Conservation (phyloP, 148 eudicot species). For the Heliosperma pusillum region DNA sequence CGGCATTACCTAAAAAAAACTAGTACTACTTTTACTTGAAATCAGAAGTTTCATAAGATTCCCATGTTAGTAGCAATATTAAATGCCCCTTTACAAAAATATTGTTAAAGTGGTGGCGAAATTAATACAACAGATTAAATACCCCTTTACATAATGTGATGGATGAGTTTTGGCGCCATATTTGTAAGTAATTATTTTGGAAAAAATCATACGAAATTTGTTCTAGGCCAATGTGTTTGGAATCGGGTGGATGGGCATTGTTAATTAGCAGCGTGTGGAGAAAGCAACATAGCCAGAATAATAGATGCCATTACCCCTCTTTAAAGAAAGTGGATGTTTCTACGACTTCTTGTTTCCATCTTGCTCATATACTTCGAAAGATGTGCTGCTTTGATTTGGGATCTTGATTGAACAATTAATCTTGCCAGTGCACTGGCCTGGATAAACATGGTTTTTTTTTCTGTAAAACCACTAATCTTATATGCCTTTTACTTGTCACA, state of each 20-base stretch:
- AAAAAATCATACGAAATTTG: not conserved
- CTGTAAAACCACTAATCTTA: not conserved
- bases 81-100: no score
- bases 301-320: no score
- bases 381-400: not conserved
- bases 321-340: not conserved
- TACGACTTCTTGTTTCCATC: not conserved
- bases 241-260: not conserved
- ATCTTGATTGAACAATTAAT: not conserved
- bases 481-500: constrained; percentile 29
- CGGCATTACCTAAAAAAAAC: not conserved
- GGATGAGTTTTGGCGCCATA: no score
- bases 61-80: not conserved
- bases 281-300: not conserved
- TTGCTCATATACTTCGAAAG: not conserved
- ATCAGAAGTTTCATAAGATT: no score
- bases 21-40: no score
- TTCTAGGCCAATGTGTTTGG: not conserved
- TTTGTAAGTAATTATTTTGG: not conserved
- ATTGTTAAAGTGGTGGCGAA: no score
- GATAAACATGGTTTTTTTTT: not conserved
- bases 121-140: no score
- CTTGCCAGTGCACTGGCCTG: not conserved
- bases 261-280: not conserved
- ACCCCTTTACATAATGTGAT: no score